Base-by-base conservation (phyloP, 257 asterid species). In the Thymus mandschuricus region DNA sequence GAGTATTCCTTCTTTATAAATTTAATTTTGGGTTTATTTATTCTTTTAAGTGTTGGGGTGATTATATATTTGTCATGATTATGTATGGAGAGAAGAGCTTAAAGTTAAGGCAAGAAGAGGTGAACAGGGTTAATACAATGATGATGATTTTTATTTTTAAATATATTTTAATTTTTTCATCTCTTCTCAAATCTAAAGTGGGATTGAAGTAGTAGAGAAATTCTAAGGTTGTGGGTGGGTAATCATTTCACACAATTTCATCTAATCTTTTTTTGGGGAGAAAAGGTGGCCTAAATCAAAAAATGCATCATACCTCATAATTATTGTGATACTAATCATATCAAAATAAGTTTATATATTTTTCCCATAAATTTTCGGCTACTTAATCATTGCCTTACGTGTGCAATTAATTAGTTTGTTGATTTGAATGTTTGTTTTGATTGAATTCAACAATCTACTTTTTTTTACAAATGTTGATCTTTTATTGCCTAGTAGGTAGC, bases 381-480 rank as follows among this genome's bases (percentile, higher is more conserved):
- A 50, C 71, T 31, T 38, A 79, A 79, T 71, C 81, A 82, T 75
- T 85, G 78, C 83, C 80, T 83, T 78, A 81, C 89, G 84, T 81
- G 86, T 80, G 86, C 81, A 79, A 63, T 72, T 83, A 79, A 63
- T 72, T 83, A 35, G 34, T 10, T 79, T 76, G 50, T 74, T 73
- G 40, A 49, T 67, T 83, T 74, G 60, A 58, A 43, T 76, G 79
- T 58, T 71, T 62, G 57, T 45, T 58, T 46, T 76, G 71, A 71
- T 76, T 69, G 72, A 75, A 68, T 78, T 74, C 79, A 62, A 74
- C 41, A 57, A 48, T 75, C 55, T 71, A 69, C 66, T 72, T 68
- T 38, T 38, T 38, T 64, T 74, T 64, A 41, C 64, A 30, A 64
- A 54, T 55, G 9, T 41, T 49, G 27, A 46, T 55, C 41, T 4